These are phyloP conservation scores for Lizonia empirigonia DNA, from an alignment of 2,329 filamentous ascomycete genomes.

Conservation along the genomic window DNA sequence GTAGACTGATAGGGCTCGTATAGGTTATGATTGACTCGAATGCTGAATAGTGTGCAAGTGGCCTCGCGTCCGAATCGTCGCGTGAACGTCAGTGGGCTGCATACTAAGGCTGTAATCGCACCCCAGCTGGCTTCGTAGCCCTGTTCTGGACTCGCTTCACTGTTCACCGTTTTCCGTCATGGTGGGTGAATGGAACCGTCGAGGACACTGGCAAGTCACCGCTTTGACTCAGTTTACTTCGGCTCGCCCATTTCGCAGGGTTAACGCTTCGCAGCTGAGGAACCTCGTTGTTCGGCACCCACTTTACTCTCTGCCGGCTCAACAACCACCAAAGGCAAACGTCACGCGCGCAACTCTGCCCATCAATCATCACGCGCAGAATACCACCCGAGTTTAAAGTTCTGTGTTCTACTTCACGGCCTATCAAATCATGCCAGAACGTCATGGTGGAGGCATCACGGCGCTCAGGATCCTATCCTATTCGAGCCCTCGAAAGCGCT, in stretches of 20 bases:
- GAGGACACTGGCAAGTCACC: background rate
- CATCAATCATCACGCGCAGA: background rate
- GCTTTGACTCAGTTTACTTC: background rate
- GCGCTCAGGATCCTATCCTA: background rate
- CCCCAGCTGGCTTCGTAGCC: background rate
- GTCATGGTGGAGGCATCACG: background rate
- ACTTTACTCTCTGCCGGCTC: background rate
- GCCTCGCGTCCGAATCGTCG: background rate
- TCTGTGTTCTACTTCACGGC: background rate
- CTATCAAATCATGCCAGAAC: background rate
- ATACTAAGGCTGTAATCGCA: background rate
- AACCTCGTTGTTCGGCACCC: no score
- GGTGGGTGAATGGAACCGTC: background rate
- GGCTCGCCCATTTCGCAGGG: background rate
- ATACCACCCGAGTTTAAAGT: background rate
- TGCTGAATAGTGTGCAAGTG: background rate
- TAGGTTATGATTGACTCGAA: background rate
- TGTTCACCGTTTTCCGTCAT: background rate
- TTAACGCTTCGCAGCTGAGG: background rate
- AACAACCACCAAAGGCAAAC: background rate
- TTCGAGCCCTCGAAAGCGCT: background rate
- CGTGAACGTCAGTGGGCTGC: background rate
- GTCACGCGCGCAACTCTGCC: background rate
- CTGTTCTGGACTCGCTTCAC: background rate
- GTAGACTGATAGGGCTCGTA: background rate